These are phyloP conservation scores for Mortierella antarctica DNA, from an alignment of 192 early-diverging fungal genomes.

Conservation along the genomic window DNA sequence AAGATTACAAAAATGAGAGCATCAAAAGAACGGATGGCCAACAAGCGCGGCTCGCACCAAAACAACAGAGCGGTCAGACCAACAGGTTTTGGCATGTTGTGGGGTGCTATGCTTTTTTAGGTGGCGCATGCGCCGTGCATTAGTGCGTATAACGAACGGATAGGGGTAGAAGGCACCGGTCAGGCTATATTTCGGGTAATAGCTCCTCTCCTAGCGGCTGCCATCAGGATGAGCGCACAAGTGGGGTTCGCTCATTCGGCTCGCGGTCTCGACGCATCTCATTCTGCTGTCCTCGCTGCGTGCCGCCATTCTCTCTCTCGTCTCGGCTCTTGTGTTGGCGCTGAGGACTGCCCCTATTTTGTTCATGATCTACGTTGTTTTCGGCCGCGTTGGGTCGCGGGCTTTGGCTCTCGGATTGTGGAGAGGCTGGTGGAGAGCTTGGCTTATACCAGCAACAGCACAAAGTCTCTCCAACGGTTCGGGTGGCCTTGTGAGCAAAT, in stretches of 20 bases:
- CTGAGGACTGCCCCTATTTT: not conserved
- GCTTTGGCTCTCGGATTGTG: not conserved
- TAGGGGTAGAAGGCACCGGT: no score
- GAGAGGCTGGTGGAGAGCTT: not conserved
- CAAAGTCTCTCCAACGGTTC: not conserved
- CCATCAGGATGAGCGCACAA: slow-evolving; percentile 15
- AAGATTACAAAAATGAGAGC: not conserved
- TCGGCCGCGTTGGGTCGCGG: not conserved
- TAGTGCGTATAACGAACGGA: not conserved
- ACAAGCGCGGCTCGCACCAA: slow-evolving; percentile 6
- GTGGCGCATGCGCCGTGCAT: not conserved
- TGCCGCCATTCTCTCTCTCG: not conserved
- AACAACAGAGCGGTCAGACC: no score
- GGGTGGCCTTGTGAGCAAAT: not conserved
- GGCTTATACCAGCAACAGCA: slow-evolving; percentile 31
- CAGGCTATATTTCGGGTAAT: no score
- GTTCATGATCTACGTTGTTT: not conserved
- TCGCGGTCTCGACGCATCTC: not conserved
- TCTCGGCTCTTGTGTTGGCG: not conserved
- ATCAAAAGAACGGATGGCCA: not conserved
- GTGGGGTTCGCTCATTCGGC: slow-evolving; percentile 35
- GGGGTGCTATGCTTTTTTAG: not conserved
- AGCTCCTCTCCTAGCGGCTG: no score
- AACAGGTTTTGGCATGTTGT: slow-evolving; percentile 11
- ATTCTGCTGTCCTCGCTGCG: not conserved